Evolutionary conservation across 805 yeast genomes (phyloP).

Genomic region (Kodamaea jinghongensis): DNA sequence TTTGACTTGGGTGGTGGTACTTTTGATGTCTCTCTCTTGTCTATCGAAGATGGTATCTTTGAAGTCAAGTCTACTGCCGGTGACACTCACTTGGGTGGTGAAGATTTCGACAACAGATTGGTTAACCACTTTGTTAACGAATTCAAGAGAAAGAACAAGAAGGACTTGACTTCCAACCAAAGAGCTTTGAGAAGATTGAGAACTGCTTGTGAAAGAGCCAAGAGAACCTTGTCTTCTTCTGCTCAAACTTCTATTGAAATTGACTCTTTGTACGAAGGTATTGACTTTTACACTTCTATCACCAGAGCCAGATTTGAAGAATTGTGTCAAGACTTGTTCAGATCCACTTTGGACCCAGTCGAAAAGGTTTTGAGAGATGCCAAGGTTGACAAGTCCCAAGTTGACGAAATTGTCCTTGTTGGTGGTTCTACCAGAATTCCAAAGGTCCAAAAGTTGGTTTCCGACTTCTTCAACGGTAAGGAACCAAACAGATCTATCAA

Average conservation of each 20-base stretch:
- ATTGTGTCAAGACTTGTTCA: constrained; percentile 89
- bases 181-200: constrained; percentile 98
- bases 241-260: constrained; percentile 94
- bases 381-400: constrained; percentile 83
- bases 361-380: constrained; percentile 92
- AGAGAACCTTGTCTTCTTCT: constrained; percentile 95
- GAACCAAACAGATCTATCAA: constrained; percentile 95
- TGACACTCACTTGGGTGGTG: constrained; percentile 84
- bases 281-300: constrained; percentile 92
- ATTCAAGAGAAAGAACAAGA: constrained; percentile 97
- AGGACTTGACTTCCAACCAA: constrained; percentile 89
- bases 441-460: constrained; percentile 90
- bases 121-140: constrained; percentile 91
- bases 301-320: constrained; percentile 98
- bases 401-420: constrained; percentile 89
- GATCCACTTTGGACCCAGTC: constrained; percentile 91
- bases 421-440: constrained; percentile 99
- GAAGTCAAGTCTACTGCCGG: constrained; percentile 51
- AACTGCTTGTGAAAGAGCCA: constrained; percentile 99
- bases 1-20: constrained; percentile 49
- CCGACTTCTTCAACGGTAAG: constrained; percentile 96
- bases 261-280: constrained; percentile 92
- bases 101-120: constrained; percentile 95
- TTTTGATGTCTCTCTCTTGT: constrained; percentile 45
- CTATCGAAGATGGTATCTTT: constrained; percentile 48